These are phyloP conservation scores for Massarina eburnea DNA, from an alignment of 2,329 filamentous ascomycete species.

Conservation along the genomic window DNA sequence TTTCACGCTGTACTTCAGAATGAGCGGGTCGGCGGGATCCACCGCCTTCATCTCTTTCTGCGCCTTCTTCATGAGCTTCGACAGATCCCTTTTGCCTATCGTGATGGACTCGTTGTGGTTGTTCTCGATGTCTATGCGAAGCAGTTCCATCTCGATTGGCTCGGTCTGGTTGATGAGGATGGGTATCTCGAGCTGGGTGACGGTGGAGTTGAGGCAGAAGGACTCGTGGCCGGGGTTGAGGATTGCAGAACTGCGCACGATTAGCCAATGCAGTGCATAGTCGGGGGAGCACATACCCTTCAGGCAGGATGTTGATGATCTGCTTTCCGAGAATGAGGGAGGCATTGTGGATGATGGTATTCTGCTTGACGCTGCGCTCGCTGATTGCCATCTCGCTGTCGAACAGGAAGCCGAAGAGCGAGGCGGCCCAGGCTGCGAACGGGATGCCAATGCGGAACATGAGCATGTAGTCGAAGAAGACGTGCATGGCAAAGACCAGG, in stretches of 20 bases:
- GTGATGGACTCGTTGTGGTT: slow-evolving; percentile 78
- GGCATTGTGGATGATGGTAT: slow-evolving; percentile 83
- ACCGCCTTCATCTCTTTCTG: slow-evolving; percentile 61
- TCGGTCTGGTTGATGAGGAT: slow-evolving; percentile 93
- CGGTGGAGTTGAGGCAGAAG: slow-evolving; percentile 74
- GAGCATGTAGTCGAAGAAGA: slow-evolving; percentile 75
- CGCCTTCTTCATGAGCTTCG: slow-evolving; percentile 70
- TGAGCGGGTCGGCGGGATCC: slow-evolving; percentile 59
- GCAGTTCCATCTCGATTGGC: slow-evolving; percentile 84
- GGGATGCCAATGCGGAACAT: slow-evolving; percentile 92
- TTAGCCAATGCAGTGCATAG: slow-evolving; percentile 11
- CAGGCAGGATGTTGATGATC: slow-evolving; percentile 95
- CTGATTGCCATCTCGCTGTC: slow-evolving; percentile 91
- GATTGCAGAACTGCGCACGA: slow-evolving; percentile 68
- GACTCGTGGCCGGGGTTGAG: slow-evolving; percentile 80
- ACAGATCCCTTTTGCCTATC: slow-evolving; percentile 72
- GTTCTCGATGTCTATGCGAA: slow-evolving; percentile 82
- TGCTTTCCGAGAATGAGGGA: slow-evolving; percentile 95
- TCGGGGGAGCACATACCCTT: slow-evolving; percentile 62
- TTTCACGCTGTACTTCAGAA: slow-evolving; percentile 74
- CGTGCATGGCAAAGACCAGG: slow-evolving; percentile 70
- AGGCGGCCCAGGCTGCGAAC: slow-evolving; percentile 70
- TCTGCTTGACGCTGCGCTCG: slow-evolving; percentile 88
- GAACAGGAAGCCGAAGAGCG: slow-evolving; percentile 78
- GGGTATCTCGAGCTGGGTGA: slow-evolving; percentile 67